phyloP scores from a whole-genome alignment of 495 filamentous ascomycete genomes.

The Hyaloscypha variabilis region DNA sequence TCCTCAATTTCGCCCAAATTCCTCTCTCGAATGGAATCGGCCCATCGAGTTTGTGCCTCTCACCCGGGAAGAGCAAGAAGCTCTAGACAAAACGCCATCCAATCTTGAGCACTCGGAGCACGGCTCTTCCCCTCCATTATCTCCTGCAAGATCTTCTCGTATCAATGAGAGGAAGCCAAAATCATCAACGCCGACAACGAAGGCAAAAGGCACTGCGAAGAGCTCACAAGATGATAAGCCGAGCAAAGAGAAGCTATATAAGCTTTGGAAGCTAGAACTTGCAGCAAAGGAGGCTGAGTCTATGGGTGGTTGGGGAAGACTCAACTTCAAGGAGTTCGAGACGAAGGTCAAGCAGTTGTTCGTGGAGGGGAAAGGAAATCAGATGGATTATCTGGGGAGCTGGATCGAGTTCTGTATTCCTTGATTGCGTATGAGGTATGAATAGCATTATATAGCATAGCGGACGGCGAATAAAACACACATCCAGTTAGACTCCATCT shows the following conservation, averaged over 20 bases:
- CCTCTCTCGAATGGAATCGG: neutral
- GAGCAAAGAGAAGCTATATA: slow-evolving; percentile 37
- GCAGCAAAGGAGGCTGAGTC: slow-evolving; percentile 65
- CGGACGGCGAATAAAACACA: neutral
- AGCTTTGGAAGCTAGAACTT: slow-evolving; percentile 60
- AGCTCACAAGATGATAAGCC: neutral
- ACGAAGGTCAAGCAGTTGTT: slow-evolving; percentile 56
- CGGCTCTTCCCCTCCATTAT: neutral
- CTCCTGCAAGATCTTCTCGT: neutral
- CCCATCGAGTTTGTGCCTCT: neutral
- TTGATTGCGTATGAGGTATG: slow-evolving; percentile 25
- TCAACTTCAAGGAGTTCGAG: slow-evolving; percentile 76
- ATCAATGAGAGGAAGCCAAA: too few relatives aligned
- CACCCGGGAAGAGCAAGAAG: slow-evolving; percentile 3
- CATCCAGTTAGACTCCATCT: too few relatives aligned
- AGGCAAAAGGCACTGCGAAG: too few relatives aligned
- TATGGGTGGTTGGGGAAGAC: slow-evolving; percentile 72
- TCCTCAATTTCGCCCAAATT: slow-evolving; percentile 68
- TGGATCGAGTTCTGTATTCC: slow-evolving; percentile 83
- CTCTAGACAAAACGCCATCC: neutral
- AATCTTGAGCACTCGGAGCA: neutral
- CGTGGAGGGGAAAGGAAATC: slow-evolving; percentile 44
- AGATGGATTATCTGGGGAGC: slow-evolving; percentile 74
- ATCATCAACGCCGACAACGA: neutral
- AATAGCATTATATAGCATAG: neutral